A percentile compares a stretch with the other conserved stretches of the same genome.
Evolutionary conservation across 2,329 filamentous ascomycete species (phyloP).

Genomic region (Phoma sp.): DNA sequence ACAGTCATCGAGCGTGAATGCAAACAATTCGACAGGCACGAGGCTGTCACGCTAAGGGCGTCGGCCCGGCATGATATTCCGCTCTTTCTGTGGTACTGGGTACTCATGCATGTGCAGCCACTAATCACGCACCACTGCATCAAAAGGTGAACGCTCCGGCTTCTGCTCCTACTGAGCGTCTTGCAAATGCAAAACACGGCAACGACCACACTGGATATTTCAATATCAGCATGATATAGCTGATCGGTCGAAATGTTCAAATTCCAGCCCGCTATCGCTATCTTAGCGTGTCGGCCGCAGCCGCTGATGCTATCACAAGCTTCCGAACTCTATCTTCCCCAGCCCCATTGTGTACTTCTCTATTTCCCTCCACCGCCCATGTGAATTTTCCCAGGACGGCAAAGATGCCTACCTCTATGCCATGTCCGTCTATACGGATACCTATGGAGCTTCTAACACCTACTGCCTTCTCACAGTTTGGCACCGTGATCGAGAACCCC

Average conservation of each 20-base stretch:
- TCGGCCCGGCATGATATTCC: constrained; percentile 12
- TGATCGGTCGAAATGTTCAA: neutral
- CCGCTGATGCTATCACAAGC: constrained; percentile 14
- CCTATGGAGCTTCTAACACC: constrained; percentile 71
- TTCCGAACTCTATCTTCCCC: constrained; percentile 12
- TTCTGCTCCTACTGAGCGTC: neutral
- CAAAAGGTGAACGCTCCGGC: neutral
- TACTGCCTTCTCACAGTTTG: constrained; percentile 76
- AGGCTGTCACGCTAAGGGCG: constrained; percentile 23
- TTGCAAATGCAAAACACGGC: neutral
- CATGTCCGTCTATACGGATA: constrained; percentile 55
- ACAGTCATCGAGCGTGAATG: constrained; percentile 7
- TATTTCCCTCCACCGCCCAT: neutral
- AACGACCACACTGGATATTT: neutral
- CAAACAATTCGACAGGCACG: constrained; percentile 7
- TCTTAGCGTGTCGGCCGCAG: constrained; percentile 25
- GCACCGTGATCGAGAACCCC: constrained; percentile 81
- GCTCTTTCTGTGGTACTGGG: neutral
- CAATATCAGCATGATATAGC: neutral
- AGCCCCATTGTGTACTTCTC: constrained; percentile 14
- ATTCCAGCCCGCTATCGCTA: constrained; percentile 20
- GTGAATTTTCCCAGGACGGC: constrained; percentile 1
- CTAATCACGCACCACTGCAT: neutral
- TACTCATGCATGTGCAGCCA: neutral
- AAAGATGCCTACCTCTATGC: constrained; percentile 49